Base-by-base conservation (phyloP, 192 early-diverging fungal genomes). In the Gonapodya prolifera region DNA sequence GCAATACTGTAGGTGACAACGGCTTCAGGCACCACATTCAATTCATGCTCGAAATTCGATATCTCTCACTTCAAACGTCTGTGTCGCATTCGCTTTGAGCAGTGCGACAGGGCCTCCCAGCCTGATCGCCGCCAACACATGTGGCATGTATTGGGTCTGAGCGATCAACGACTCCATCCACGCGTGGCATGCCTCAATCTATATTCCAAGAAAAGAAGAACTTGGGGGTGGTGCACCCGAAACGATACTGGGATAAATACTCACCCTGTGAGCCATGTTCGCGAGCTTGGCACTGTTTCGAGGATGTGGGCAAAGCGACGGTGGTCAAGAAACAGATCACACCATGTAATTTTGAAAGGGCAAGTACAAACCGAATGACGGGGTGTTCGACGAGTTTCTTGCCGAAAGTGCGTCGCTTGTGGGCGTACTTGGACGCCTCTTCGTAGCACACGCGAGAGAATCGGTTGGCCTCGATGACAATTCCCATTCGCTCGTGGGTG, bases 371-470 rank as follows among this genome's bases (percentile, higher is more conserved):
- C 33, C 92, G 89, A 69, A 93, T 91, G 2, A 94, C 94, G 1
- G 92, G 91, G 76, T 95, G 94, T 75, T 95, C 92, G 74, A 95
- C 83, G 2, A 95, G 85, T 79, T 88, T 90, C 83, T 94, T 93
- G 77, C 92, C 92, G 86, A 95, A 95, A 2, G 94, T 95, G 83
- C 89, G 87, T 78, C 94, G 90, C 84, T 93, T 93, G 83, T 92
- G 85, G 71, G 91, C 91, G 82, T 94, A 94, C 81, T 92, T 92
- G 80, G 94, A 79, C 16, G 90, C 79, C 45, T 32, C 94, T 80
- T 94, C 92, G 73, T 90, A 87, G 77, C 94, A 95, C 30, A 95
- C 94, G 81, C 94, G 92, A 30, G 94, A 89, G 69, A 95, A 92
- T 30, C 94, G 89, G 69, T 83, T 95, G 32, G 93, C 92, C 82